phyloP scores from a whole-genome alignment of 2,329 filamentous ascomycete genomes.

The Colletotrichum tamarilloi region DNA sequence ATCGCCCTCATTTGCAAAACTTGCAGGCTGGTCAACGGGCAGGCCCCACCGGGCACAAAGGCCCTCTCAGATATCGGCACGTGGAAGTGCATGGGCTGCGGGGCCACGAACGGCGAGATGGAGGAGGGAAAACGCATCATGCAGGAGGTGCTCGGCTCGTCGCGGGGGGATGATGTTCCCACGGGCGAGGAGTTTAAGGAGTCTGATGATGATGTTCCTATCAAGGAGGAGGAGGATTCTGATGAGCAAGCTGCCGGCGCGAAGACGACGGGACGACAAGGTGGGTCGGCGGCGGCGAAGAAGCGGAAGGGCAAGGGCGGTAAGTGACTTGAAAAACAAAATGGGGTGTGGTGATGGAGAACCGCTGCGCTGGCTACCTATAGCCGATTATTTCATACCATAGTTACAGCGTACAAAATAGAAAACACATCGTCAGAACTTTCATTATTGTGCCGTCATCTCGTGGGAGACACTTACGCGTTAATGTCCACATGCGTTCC shows the following conservation, averaged over 20 bases:
- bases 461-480: not conserved
- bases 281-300: constrained; percentile 21
- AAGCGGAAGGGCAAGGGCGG: constrained; percentile 36
- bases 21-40: constrained; percentile 93
- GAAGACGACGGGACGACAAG: constrained; percentile 32
- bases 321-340: constrained; percentile 6
- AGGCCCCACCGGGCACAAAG: constrained; percentile 88
- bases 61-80: constrained; percentile 81
- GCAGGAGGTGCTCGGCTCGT: constrained; percentile 65
- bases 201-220: constrained; percentile 15
- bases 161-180: constrained; percentile 22
- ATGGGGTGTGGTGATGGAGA: not conserved
- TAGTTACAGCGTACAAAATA: not conserved
- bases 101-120: constrained; percentile 82
- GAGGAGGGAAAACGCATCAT: constrained; percentile 81
- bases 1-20: constrained; percentile 85
- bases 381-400: constrained; percentile 17
- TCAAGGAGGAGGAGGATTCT: constrained; percentile 21
- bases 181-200: constrained; percentile 35
- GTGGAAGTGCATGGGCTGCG: constrained; percentile 92
- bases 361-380: constrained; percentile 6
- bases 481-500: not conserved
- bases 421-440: not conserved
- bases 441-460: too few relatives aligned
- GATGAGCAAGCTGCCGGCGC: constrained; percentile 10